Percentiles rank a stretch among this genome's conserved stretches.
Evolutionary conservation across 148 eudicot species (phyloP).

Genomic region (Vaccinium macrocarpon): DNA sequence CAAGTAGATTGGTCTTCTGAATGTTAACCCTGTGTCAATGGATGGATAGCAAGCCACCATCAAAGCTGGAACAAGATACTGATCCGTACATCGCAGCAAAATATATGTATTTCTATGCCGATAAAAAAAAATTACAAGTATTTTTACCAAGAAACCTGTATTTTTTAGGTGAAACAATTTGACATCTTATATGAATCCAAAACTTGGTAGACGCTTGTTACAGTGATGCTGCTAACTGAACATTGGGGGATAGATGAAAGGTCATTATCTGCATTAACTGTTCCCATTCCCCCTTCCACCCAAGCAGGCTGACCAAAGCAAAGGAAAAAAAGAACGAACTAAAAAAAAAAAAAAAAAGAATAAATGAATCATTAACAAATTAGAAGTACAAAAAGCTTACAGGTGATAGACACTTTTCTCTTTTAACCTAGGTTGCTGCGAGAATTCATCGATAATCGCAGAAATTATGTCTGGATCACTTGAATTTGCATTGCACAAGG

Average conservation of each 20-base stretch:
- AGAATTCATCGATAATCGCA: slow-evolving; percentile 45
- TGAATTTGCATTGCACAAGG: slow-evolving; percentile 45
- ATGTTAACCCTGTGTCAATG: neutral
- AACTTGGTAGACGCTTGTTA: neutral
- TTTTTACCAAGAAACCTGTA: neutral
- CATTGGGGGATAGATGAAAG: neutral
- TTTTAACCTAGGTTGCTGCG: slow-evolving; percentile 62
- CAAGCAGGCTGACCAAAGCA: neutral
- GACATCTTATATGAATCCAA: neutral
- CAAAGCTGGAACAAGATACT: neutral
- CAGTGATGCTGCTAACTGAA: neutral
- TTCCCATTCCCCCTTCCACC: neutral
- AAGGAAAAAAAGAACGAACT: slow-evolving; percentile 6
- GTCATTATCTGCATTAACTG: neutral
- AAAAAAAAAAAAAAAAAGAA: neutral
- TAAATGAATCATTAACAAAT: neutral
- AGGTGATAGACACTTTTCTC: slow-evolving; percentile 57
- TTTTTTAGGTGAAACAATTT: neutral
- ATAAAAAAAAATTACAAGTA: neutral
- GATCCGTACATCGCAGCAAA: neutral
- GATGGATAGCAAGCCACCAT: slow-evolving; percentile 3
- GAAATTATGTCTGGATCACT: slow-evolving; percentile 45
- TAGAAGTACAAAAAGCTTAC: slow-evolving; percentile 35
- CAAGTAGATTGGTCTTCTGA: neutral
- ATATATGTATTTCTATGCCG: neutral